Conservation (phyloP, 2,329 filamentous ascomycete genomes). For the Exophiala sp. region DNA sequence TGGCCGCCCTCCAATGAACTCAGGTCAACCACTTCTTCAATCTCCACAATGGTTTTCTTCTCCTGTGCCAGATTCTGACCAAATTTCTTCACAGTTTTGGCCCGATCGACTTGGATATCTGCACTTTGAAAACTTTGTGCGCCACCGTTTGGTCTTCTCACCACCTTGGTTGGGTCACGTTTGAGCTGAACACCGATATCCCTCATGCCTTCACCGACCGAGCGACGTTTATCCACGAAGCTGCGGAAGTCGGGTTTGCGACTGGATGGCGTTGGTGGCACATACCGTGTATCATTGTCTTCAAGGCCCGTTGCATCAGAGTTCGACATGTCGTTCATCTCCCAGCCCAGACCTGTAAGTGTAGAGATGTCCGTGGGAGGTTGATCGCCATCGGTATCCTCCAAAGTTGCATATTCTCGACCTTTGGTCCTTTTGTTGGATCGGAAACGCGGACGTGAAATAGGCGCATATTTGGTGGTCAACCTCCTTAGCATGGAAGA, state of each 20-base stretch:
- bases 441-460: slow-evolving; percentile 13
- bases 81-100: slow-evolving; percentile 32
- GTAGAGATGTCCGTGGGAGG: slow-evolving; percentile 24
- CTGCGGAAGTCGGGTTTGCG: slow-evolving; percentile 21
- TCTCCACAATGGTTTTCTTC: slow-evolving; percentile 42
- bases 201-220: slow-evolving; percentile 28
- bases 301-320: background rate
- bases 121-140: background rate
- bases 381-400: slow-evolving; percentile 18
- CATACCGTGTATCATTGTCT: slow-evolving; percentile 21
- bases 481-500: slow-evolving; percentile 23
- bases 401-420: slow-evolving; percentile 23
- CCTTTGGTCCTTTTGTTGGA: slow-evolving; percentile 20
- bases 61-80: slow-evolving; percentile 44
- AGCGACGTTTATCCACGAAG: slow-evolving; percentile 22
- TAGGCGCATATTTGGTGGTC: slow-evolving; percentile 22
- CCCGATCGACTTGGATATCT: slow-evolving; percentile 18
- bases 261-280: background rate
- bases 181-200: slow-evolving; percentile 25
- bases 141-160: slow-evolving; percentile 5
- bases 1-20: slow-evolving; percentile 37
- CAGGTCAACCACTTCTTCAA: slow-evolving; percentile 43
- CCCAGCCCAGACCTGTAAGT: slow-evolving; percentile 27
- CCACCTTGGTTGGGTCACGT: slow-evolving; percentile 21
- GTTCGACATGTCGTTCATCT: slow-evolving; percentile 26